Evolutionary conservation across 108 stramenopile species (phyloP).

Genomic region (Craspedostauros australis): DNA sequence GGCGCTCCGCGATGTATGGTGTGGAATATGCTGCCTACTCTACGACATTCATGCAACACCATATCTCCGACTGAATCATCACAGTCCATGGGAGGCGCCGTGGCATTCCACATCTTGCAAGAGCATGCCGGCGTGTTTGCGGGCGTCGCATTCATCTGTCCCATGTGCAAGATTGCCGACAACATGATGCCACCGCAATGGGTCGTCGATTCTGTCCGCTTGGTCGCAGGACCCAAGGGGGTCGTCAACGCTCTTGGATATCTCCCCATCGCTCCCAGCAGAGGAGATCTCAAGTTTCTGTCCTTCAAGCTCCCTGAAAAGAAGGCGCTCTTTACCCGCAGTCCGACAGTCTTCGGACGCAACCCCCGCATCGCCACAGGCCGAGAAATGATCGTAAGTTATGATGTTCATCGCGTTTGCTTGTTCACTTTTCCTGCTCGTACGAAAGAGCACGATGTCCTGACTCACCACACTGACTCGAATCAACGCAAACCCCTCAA

Average conservation of each 20-base stretch:
- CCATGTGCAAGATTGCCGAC: conserved; percentile 61
- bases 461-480: too few relatives aligned
- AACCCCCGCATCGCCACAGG: conserved; percentile 63
- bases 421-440: too few relatives aligned
- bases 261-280: conserved; percentile 37
- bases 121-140: conserved; percentile 20
- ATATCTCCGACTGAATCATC: too few relatives aligned
- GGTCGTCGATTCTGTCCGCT: conserved; percentile 41
- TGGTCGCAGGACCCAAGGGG: conserved; percentile 34
- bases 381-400: conserved; percentile 45
- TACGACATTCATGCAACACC: too few relatives aligned
- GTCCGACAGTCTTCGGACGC: conserved; percentile 32
- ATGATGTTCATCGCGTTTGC: background rate
- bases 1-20: too few relatives aligned
- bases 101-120: conserved; percentile 41
- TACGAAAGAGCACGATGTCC: too few relatives aligned
- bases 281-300: conserved; percentile 29
- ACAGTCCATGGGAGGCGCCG: conserved; percentile 60
- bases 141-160: conserved; percentile 55
- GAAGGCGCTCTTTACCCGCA: conserved; percentile 15
- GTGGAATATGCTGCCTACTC: too few relatives aligned
- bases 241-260: conserved; percentile 24
- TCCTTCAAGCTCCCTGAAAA: conserved; percentile 44
- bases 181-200: conserved; percentile 49
- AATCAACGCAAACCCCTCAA: too few relatives aligned